Base-by-base conservation (phyloP, 768 basidiomycete species). In the Agaricus subrufescens region DNA sequence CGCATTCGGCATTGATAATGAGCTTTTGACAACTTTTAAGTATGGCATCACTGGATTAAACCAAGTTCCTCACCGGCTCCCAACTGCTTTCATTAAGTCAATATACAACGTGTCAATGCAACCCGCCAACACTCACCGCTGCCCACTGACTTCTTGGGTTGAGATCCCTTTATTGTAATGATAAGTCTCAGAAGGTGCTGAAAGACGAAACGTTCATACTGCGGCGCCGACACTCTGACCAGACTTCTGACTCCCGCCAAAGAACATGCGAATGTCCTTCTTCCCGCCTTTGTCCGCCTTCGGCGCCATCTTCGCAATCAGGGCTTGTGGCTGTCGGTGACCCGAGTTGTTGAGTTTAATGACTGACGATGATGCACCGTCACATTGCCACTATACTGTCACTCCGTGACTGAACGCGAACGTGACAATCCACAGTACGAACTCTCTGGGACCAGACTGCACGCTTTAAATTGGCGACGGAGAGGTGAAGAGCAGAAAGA, bases 261-360 rank as follows among this genome's bases (percentile, higher is more conserved):
- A 77, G 61, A 77, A 77, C 38, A 71, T 60, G 12, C 75, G 62
- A 3, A 77, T 69, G 54, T 75, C 75, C 49, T 70, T 73, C 46
- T 72, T 71, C 8, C 50, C 40, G 19, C 25, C 26, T 26, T 53
- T 53, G 52, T 44, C 48, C 19, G 19, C 19, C 19, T 19, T 19
- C 19, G 19, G 19, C 19, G 19, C 19, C 19, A 19, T 19, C 19
- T 19, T 19, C 19, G 19, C 19, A 19, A 19, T 19, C 19, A 19
- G 19, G 19, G 19, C 19, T 19, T 19, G 19, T 19, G 19, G 19
- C 19, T 19, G 19, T 19, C 19, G 19, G 19, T 19, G 19, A 19
- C 19, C 19, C 19, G 19, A 19, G 19, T 19, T 19, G 19, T 19
- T 19, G 19, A 19, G 19, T 19, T 19, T 19, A 19, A 19, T 19